These are phyloP conservation scores for Monilinia polystroma DNA, from an alignment of 2,329 filamentous ascomycete genomes.

Conservation along the genomic window DNA sequence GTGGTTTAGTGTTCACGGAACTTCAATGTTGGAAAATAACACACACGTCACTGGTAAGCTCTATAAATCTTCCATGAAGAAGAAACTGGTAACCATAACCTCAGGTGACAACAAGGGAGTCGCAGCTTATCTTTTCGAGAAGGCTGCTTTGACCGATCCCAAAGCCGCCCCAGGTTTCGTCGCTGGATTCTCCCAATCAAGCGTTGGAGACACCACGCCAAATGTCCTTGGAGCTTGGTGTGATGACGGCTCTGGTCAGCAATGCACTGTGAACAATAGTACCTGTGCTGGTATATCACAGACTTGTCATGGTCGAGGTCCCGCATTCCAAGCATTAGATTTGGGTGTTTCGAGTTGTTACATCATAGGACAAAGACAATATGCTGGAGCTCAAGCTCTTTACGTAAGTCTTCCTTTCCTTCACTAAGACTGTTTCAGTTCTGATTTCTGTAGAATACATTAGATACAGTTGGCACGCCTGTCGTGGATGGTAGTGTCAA, in stretches of 20 bases:
- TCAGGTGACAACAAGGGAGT: conserved; percentile 80
- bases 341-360: conserved; percentile 71
- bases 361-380: conserved; percentile 72
- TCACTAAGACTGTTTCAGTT: background rate
- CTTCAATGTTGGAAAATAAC: conserved; percentile 86
- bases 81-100: background rate
- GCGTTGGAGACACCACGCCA: conserved; percentile 85
- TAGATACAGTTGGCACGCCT: conserved; percentile 41
- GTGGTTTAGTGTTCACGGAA: conserved; percentile 81
- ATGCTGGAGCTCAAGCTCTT: conserved; percentile 55
- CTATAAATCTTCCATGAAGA: background rate
- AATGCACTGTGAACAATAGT: conserved; percentile 75
- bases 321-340: conserved; percentile 65
- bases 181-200: conserved; percentile 88
- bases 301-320: conserved; percentile 70
- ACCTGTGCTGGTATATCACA: conserved; percentile 62
- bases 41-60: conserved; percentile 70
- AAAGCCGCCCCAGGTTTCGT: conserved; percentile 70
- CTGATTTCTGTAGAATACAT: conserved; percentile 29
- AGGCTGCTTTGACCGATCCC: conserved; percentile 55
- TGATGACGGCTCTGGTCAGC: conserved; percentile 73
- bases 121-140: conserved; percentile 79
- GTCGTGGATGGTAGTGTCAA: conserved; percentile 67
- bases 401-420: conserved; percentile 46
- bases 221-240: conserved; percentile 86